phyloP scores from a whole-genome alignment of 108 stramenopile genomes.

The Conticribra weissflogii region DNA sequence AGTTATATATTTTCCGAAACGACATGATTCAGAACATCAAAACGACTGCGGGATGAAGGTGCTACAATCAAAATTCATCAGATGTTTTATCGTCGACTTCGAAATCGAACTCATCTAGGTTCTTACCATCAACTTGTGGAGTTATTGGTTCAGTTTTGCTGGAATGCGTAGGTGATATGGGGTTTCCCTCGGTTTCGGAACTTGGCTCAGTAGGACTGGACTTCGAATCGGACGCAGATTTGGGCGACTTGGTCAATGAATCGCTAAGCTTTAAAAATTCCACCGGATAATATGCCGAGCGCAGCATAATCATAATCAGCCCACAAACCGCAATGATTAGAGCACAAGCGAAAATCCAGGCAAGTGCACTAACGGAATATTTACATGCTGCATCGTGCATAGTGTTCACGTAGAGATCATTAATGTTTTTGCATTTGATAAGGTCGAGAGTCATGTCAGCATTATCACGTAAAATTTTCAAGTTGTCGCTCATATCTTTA shows the following conservation, averaged over 20 bases:
- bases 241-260: slow-evolving; percentile 17
- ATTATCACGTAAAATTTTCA: slow-evolving; percentile 12
- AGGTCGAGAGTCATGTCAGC: slow-evolving; percentile 28
- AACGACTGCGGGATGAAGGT: too few species aligned
- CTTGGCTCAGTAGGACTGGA: too few species aligned
- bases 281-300: slow-evolving; percentile 35
- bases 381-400: slow-evolving; percentile 51
- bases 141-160: too few species aligned
- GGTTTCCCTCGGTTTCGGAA: too few species aligned
- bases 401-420: slow-evolving; percentile 44
- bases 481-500: slow-evolving; percentile 32
- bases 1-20: too few species aligned
- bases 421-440: slow-evolving; percentile 44
- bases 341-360: slow-evolving; percentile 46
- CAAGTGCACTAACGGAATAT: slow-evolving; percentile 39
- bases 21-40: too few species aligned
- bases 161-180: too few species aligned
- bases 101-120: too few species aligned
- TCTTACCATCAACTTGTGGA: too few species aligned
- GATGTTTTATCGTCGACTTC: too few species aligned
- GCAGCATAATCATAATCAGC: slow-evolving; percentile 51
- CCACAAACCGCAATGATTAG: slow-evolving; percentile 50
- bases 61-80: too few species aligned
- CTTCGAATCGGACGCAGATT: too few species aligned
- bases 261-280: slow-evolving; percentile 27